Conservation (phyloP, 805 yeast genomes). For the Pichia eremophila region DNA sequence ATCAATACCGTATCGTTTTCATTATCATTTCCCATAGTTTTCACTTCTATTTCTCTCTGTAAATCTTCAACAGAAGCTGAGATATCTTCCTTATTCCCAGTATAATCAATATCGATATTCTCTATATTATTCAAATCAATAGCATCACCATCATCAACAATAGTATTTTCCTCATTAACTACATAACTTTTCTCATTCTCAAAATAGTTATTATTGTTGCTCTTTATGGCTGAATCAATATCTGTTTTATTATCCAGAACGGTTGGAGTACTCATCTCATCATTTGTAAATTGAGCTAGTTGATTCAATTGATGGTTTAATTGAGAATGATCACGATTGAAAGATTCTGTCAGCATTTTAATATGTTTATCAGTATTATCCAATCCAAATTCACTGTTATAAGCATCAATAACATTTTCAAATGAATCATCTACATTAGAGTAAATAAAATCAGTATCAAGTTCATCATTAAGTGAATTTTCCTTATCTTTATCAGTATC, state of each 20-base stretch:
- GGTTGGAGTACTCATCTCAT: neutral
- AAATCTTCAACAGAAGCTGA: too few species aligned
- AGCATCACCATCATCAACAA: neutral
- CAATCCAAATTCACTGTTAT: too few species aligned
- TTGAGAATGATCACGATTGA: conserved; percentile 22
- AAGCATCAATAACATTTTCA: neutral
- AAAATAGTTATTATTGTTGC: neutral
- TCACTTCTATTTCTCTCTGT: too few species aligned
- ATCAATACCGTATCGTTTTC: conserved; percentile 6
- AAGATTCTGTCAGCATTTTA: conserved; percentile 1
- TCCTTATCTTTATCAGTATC: neutral
- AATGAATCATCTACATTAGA: neutral
- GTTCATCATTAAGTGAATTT: neutral
- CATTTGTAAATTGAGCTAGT: conserved; percentile 8
- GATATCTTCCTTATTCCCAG: too few species aligned
- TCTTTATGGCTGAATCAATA: conserved; percentile 5
- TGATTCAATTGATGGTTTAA: conserved; percentile 24
- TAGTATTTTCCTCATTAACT: neutral
- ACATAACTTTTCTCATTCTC: neutral
- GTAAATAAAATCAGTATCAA: neutral
- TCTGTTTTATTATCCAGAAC: conserved; percentile 5
- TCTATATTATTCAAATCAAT: conserved; percentile 1
- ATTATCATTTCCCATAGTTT: too few species aligned
- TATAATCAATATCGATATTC: too few species aligned
- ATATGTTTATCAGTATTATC: neutral